Evolutionary conservation across 1,284 basidiomycete species (phyloP), one percentile per base, ranked within the genome.

Genomic region (Rhodofomes roseus): DNA sequence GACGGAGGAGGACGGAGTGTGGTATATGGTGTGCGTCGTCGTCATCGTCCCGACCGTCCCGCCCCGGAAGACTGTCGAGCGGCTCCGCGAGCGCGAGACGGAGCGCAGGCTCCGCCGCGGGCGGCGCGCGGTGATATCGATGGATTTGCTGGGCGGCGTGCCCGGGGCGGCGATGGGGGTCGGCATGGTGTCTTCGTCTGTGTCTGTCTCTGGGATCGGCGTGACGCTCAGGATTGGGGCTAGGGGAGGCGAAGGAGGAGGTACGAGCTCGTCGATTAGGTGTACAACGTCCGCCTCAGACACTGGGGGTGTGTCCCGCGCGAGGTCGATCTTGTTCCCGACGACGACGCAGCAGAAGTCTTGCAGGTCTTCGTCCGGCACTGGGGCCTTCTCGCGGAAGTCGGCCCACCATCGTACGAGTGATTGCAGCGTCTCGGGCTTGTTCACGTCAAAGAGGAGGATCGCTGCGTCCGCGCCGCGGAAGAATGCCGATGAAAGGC

Each of bases 381-480:
- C 74, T 0, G 89, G 90, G 8, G 87, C 85, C 53, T 79, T 74
- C 54, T 83, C 79, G 56, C 80, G 75, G 73, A 93, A 94, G 65
- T 90, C 86, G 27, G 76, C 69, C 88, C 90, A 93, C 91, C 91
- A 93, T 60, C 82, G 84, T n/a, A 67, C 74, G 50, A 93, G 76
- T 0, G 81, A 78, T 0, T 75, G 62, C 58, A 92, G 78, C 2
- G 86, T 85, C 41, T 84, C 76, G 0, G 81, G 84, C 8, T 81
- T 71, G 64, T 86, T 89, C 41, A 89, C 85, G 66, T 93, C 89
- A 70, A 89, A 94, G 77, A 92, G 83, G 60, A 94, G 79, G n/a
- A 94, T 65, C 2, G 81, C 89, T 0, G 91, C 92, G 68, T 93
- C 90, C 4, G 91, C 89, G 1, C 90, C 89, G 8, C 92, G 82